Evolutionary conservation across 768 basidiomycete genomes (phyloP), one percentile per base, ranked within the genome.

Genomic region (Trametes gibbosa): DNA sequence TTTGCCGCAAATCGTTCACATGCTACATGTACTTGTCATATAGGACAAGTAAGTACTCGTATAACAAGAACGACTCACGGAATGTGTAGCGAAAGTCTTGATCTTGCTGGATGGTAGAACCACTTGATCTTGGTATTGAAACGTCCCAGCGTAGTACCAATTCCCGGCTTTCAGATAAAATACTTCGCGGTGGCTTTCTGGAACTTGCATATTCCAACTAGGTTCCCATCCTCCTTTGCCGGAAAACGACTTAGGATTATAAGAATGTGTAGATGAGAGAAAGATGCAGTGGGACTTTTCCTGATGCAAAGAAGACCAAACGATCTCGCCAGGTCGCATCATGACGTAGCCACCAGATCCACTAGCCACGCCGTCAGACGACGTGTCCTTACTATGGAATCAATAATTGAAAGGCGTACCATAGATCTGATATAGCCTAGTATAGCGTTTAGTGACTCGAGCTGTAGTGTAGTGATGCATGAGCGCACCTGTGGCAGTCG

Each of bases 71-170:
- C n/a, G n/a, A n/a, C n/a, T n/a, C n/a, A n/a, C n/a, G n/a, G n/a
- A n/a, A n/a, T n/a, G 3, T 0, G 5, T 27, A 1, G 43, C 25
- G 9, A 56, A 39, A 5, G n/a, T n/a, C 6, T 16, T 23, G 14
- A 56, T 24, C 5, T 48, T 45, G 3, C 37, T 14, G 8, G 9
- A 14, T 5, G 58, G 16, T 6, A 56, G 2, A 12, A 25, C 16
- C 2, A 10, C 17, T 34, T 47, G 45, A 2, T 51, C 63, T 14
- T 48, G 50, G 25, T 17, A 25, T 21, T 49, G 37, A 43, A 52
- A 63, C 1, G 48, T 53, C 1, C 63, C 63, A 12, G 49, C 10
- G 50, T 63, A 63, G 14, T 24, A 12, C 54, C 58, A 60, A 3
- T 12, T 10, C 12, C 19, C n/a, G 16, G 45, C 39, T 14, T 50